phyloP scores from a whole-genome alignment of 2,329 filamentous ascomycete species.

The Talaromyces pinophilus region DNA sequence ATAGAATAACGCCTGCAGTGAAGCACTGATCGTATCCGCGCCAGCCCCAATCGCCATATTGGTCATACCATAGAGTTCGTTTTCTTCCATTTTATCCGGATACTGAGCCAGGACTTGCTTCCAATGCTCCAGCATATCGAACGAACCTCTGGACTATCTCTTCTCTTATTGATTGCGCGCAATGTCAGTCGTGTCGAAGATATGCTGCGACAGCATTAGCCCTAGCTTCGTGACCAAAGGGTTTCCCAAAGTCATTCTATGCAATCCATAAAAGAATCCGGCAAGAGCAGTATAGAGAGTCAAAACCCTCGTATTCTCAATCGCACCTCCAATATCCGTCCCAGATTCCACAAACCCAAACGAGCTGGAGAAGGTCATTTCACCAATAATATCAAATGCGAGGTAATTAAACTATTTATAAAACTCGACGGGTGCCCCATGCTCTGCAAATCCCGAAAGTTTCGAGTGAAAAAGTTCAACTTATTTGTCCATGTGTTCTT shows the following conservation, averaged over 20 bases:
- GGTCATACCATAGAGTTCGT: conserved; percentile 34
- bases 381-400: conserved; percentile 13
- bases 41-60: conserved; percentile 37
- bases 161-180: conserved; percentile 10
- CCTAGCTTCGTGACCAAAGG: background rate
- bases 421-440: background rate
- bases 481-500: background rate
- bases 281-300: background rate
- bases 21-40: conserved; percentile 37
- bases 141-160: conserved; percentile 7
- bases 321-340: conserved; percentile 5
- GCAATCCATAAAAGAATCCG: background rate
- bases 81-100: conserved; percentile 30
- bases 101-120: conserved; percentile 8
- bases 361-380: conserved; percentile 14
- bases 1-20: conserved; percentile 37
- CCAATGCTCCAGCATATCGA: conserved; percentile 18
- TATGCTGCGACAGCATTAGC: background rate
- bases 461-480: background rate
- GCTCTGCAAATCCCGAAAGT: background rate
- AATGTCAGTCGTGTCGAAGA: conserved; percentile 13
- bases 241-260: background rate
- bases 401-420: conserved; percentile 15
- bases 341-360: conserved; percentile 10
- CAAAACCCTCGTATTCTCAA: conserved; percentile 13